These are phyloP conservation scores for Sporothrix euskadiensis DNA, from an alignment of 2,329 filamentous ascomycete species.

Conservation along the genomic window DNA sequence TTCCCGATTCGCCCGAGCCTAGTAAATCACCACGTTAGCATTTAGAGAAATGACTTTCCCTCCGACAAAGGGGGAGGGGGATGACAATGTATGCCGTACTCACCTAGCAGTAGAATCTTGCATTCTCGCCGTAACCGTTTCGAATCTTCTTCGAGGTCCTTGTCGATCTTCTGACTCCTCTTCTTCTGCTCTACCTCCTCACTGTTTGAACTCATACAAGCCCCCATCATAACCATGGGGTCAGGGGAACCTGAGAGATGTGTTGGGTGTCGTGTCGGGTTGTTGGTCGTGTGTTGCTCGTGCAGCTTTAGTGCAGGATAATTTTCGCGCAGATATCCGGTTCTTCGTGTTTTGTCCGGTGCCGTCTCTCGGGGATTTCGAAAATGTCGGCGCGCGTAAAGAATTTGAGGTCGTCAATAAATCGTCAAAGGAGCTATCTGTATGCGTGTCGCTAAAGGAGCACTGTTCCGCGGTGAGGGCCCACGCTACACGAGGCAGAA, in stretches of 20 bases:
- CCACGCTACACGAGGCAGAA: slow-evolving; percentile 21
- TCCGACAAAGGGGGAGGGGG: not conserved
- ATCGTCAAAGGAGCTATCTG: not conserved
- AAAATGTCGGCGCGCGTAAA: not conserved
- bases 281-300: not conserved
- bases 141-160: slow-evolving; percentile 89
- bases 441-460: not conserved
- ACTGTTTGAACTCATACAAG: slow-evolving; percentile 85
- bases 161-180: slow-evolving; percentile 93
- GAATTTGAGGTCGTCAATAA: not conserved
- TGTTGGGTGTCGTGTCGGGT: not conserved
- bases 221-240: slow-evolving; percentile 65
- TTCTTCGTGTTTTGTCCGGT: not conserved
- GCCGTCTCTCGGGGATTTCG: not conserved
- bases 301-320: not conserved
- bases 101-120: slow-evolving; percentile 96
- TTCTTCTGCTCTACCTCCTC: slow-evolving; percentile 93
- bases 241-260: not conserved
- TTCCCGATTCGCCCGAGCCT: slow-evolving; percentile 98
- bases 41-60: not conserved
- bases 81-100: slow-evolving; percentile 34
- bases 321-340: not conserved
- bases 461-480: not conserved
- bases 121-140: slow-evolving; percentile 92
- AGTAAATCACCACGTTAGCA: slow-evolving; percentile 32